phyloP scores from a whole-genome alignment of 2,329 filamentous ascomycete genomes.

The Arthrobotrys pseudoclavata region DNA sequence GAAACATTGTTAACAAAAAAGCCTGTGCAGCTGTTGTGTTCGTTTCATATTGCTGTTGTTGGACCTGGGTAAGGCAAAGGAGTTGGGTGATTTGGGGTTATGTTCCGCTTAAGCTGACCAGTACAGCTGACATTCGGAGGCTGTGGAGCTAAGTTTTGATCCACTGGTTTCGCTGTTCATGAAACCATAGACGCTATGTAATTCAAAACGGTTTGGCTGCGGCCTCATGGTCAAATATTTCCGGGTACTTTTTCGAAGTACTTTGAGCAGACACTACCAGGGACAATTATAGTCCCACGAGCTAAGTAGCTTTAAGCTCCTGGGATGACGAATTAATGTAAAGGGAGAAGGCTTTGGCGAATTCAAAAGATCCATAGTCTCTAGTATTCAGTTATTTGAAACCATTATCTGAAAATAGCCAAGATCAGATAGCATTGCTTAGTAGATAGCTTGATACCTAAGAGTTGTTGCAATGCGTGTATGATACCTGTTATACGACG shows the following conservation, averaged over 20 bases:
- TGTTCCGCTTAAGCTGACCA: background rate
- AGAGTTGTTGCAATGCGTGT: background rate
- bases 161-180: background rate
- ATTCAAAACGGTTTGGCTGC: slow-evolving; percentile 1
- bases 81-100: slow-evolving; percentile 1
- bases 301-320: background rate
- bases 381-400: background rate
- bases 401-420: background rate
- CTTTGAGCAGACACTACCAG: background rate
- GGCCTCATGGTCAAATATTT: slow-evolving; percentile 5
- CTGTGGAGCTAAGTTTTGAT: background rate
- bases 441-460: background rate
- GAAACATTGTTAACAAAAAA: background rate
- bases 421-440: slow-evolving; percentile 2
- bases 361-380: background rate
- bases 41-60: slow-evolving; percentile 26
- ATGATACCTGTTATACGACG: background rate
- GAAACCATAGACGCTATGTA: slow-evolving; percentile 17
- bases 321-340: background rate
- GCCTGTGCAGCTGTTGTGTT: slow-evolving; percentile 14
- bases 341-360: slow-evolving; percentile 4
- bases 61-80: slow-evolving; percentile 3
- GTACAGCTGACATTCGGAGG: slow-evolving; percentile 3
- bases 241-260: background rate
- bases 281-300: background rate